Evolutionary conservation across 1,139 yeast species (phyloP).

Genomic region (Blastobotrys buckinghamii): DNA sequence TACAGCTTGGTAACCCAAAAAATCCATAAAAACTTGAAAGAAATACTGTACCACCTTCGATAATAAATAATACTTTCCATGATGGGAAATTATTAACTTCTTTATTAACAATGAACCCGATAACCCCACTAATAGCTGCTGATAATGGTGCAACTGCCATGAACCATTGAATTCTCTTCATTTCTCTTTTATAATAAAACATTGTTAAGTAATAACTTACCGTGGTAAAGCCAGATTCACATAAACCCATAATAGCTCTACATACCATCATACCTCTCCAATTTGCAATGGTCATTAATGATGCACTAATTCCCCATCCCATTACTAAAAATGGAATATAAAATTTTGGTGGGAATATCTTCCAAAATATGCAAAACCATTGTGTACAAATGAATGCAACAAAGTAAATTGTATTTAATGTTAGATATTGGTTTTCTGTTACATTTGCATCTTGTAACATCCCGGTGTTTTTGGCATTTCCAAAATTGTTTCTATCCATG

Average conservation of each 20-base stretch:
- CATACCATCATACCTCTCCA: slow-evolving; percentile 24
- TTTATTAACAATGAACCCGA: not conserved
- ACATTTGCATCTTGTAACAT: slow-evolving; percentile 1
- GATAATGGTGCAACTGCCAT: slow-evolving; percentile 3
- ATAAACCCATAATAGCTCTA: slow-evolving; percentile 25
- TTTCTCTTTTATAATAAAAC: not conserved
- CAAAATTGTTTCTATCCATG: not conserved
- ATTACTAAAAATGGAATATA: slow-evolving; percentile 2
- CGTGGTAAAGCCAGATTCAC: not conserved
- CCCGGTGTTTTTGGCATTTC: slow-evolving; percentile 3
- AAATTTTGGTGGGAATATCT: not conserved
- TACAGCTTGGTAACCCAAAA: slow-evolving; percentile 1
- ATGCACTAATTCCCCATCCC: slow-evolving; percentile 3
- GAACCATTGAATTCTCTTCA: not conserved
- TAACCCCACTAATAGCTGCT: not conserved
- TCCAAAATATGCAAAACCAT: slow-evolving; percentile 2
- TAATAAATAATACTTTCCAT: slow-evolving; percentile 4
- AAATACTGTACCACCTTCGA: not conserved
- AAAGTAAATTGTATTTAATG: not conserved
- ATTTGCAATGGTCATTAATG: not conserved
- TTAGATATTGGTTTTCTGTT: not conserved
- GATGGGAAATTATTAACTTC: not conserved
- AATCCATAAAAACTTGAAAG: slow-evolving; percentile 3
- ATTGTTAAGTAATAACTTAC: not conserved
- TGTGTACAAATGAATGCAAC: not conserved